Evolutionary conservation across 1,139 yeast genomes (phyloP).

Genomic region (Magnusiomyces ingens): DNA sequence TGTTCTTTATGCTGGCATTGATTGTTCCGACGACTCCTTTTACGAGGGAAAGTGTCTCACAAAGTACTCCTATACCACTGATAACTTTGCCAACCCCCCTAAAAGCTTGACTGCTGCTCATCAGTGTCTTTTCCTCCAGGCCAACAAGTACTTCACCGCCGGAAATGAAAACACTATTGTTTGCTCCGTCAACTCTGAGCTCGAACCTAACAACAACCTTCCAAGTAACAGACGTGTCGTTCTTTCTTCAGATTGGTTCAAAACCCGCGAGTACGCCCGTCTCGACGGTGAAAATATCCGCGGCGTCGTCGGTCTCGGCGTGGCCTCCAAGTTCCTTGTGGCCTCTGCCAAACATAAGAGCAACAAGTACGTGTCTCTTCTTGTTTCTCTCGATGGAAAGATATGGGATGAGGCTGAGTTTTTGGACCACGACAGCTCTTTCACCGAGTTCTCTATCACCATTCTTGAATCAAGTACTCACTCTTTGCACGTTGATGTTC

Average conservation of each 20-base stretch:
- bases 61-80: constrained; percentile 44
- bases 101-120: constrained; percentile 30
- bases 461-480: constrained; percentile 51
- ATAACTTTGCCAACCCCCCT: constrained; percentile 45
- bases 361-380: constrained; percentile 38
- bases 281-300: constrained; percentile 29
- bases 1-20: constrained; percentile 37
- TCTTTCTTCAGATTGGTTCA: constrained; percentile 51
- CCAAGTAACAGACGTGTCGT: constrained; percentile 40
- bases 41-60: constrained; percentile 33
- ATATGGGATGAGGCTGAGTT: constrained; percentile 42
- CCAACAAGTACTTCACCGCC: constrained; percentile 36
- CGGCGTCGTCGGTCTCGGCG: constrained; percentile 42
- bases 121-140: constrained; percentile 48
- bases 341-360: constrained; percentile 34
- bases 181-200: constrained; percentile 43
- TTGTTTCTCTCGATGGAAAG: constrained; percentile 53
- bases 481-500: constrained; percentile 49
- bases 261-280: constrained; percentile 32
- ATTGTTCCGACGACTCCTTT: constrained; percentile 34
- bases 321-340: constrained; percentile 48
- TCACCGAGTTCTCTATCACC: constrained; percentile 40
- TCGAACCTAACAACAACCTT: constrained; percentile 38
- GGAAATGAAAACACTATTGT: constrained; percentile 43
- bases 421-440: neutral